Percentiles rank a stretch among this genome's conserved stretches.
Conservation (phyloP, 2,329 filamentous ascomycete genomes). For the Penicillium sp. region DNA sequence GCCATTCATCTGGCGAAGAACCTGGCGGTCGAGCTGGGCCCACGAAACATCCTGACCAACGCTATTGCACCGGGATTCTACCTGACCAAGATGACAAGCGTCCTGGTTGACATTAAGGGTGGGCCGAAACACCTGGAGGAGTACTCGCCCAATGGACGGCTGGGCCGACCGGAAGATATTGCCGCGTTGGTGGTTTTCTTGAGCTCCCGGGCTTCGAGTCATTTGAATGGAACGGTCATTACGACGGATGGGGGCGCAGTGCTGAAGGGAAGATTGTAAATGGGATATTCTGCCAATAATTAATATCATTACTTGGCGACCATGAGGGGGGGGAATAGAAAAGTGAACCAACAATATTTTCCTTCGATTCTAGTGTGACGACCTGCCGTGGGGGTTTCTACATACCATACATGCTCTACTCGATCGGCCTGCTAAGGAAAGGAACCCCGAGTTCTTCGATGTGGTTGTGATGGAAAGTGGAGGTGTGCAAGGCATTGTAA, state of each 20-base stretch:
- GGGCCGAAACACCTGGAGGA: conserved; percentile 55
- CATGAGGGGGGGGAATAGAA: too few relatives aligned
- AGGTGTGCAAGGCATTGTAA: too few relatives aligned
- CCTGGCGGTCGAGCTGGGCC: conserved; percentile 81
- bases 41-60: conserved; percentile 77
- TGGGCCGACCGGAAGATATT: conserved; percentile 53
- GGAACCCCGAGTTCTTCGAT: too few relatives aligned
- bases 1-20: conserved; percentile 83
- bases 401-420: too few relatives aligned
- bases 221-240: conserved; percentile 52
- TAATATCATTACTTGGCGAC: too few relatives aligned
- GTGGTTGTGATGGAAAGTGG: too few relatives aligned
- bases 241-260: conserved; percentile 51
- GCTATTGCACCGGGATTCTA: conserved; percentile 72
- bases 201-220: conserved; percentile 47
- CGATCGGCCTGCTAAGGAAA: too few relatives aligned
- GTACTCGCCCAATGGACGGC: conserved; percentile 46
- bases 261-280: conserved; percentile 41
- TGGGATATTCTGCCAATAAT: too few relatives aligned
- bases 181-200: conserved; percentile 53
- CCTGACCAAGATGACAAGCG: conserved; percentile 74
- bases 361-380: too few relatives aligned
- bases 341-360: too few relatives aligned
- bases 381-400: too few relatives aligned
- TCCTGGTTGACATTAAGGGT: conserved; percentile 71